phyloP scores from a whole-genome alignment of 768 basidiomycete species.

The Tephrocybe sp. region DNA sequence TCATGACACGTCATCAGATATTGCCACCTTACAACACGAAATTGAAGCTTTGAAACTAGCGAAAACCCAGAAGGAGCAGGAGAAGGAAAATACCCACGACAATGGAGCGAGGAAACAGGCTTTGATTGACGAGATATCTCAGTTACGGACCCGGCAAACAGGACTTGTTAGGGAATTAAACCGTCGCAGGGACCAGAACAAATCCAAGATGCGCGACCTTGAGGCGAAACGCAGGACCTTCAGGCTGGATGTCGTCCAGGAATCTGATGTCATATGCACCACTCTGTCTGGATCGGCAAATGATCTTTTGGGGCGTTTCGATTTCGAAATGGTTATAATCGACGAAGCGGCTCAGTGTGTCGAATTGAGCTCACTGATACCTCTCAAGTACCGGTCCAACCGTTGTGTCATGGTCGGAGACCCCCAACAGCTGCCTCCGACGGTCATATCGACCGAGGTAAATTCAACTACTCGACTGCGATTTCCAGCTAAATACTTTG shows the following conservation, averaged over 20 bases:
- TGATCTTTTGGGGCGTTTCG: constrained; percentile 76
- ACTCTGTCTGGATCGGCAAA: constrained; percentile 95
- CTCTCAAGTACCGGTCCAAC: constrained; percentile 82
- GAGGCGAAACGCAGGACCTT: constrained; percentile 79
- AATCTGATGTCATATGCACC: constrained; percentile 92
- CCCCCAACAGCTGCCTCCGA: constrained; percentile 95
- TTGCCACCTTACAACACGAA: constrained; percentile 60
- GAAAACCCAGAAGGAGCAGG: constrained; percentile 57
- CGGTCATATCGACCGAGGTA: constrained; percentile 54
- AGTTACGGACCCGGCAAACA: constrained; percentile 65
- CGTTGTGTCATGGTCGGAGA: constrained; percentile 96
- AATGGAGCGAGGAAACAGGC: constrained; percentile 51
- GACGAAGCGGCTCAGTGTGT: constrained; percentile 98
- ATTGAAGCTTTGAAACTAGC: constrained; percentile 66
- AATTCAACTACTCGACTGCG: constrained; percentile 5
- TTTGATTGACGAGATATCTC: constrained; percentile 70
- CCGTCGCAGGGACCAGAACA: constrained; percentile 77
- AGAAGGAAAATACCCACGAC: constrained; percentile 56
- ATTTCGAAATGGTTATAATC: constrained; percentile 95
- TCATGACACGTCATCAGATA: constrained; percentile 57
- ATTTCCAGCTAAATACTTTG: constrained; percentile 7
- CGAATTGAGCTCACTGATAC: constrained; percentile 93
- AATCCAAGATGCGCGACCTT: constrained; percentile 75
- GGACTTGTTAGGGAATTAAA: constrained; percentile 70
- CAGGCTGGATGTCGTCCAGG: constrained; percentile 72